These are phyloP conservation scores for Scedosporium minutisporum DNA, from an alignment of 2,329 filamentous ascomycete genomes.

Conservation along the genomic window DNA sequence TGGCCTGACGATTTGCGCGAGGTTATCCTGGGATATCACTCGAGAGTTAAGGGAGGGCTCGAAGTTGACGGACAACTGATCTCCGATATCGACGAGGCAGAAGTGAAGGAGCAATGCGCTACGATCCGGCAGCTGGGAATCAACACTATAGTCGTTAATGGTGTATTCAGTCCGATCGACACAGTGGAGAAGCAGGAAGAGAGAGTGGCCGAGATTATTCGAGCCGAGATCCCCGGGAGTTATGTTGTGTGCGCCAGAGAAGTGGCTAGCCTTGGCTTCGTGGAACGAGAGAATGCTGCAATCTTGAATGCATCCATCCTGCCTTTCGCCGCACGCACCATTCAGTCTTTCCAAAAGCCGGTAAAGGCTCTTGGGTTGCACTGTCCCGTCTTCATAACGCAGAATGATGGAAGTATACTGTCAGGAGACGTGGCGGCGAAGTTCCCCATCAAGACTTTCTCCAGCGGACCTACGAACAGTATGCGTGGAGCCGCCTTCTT, in stretches of 20 bases:
- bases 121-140: slow-evolving; percentile 32
- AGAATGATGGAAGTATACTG: slow-evolving; percentile 55
- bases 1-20: slow-evolving; percentile 40
- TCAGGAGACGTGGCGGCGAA: slow-evolving; percentile 41
- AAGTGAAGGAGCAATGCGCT: slow-evolving; percentile 28
- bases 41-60: slow-evolving; percentile 37
- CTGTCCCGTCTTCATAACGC: slow-evolving; percentile 50
- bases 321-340: slow-evolving; percentile 45
- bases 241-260: slow-evolving; percentile 42
- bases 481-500: slow-evolving; percentile 55
- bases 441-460: slow-evolving; percentile 52
- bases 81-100: slow-evolving; percentile 30
- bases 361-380: slow-evolving; percentile 35
- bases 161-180: slow-evolving; percentile 45
- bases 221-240: slow-evolving; percentile 25
- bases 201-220: slow-evolving; percentile 31
- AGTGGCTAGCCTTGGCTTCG: slow-evolving; percentile 42
- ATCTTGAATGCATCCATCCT: slow-evolving; percentile 56
- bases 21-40: slow-evolving; percentile 35
- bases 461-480: slow-evolving; percentile 54
- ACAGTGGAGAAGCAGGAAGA: slow-evolving; percentile 38
- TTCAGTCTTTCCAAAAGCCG: slow-evolving; percentile 39
- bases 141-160: slow-evolving; percentile 35
- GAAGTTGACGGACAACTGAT: slow-evolving; percentile 42
- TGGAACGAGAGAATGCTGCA: slow-evolving; percentile 56